Evolutionary conservation across 2,329 filamentous ascomycete genomes (phyloP).

Genomic region (Claviceps lovelessii): DNA sequence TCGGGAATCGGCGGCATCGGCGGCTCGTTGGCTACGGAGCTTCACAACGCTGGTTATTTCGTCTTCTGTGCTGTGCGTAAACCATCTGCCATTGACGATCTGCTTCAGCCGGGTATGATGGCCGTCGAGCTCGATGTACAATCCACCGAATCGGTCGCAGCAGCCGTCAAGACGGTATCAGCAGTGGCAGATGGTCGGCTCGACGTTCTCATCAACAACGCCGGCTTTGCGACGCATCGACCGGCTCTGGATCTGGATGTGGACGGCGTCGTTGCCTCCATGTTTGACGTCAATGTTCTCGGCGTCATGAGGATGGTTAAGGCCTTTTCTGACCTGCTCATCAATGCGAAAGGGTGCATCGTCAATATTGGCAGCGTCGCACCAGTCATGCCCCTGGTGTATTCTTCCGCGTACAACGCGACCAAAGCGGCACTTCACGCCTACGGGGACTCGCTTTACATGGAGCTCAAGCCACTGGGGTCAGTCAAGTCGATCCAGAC

Average conservation of each 20-base stretch:
- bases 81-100: conserved; percentile 10
- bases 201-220: conserved; percentile 13
- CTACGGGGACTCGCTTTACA: conserved; percentile 9
- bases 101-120: conserved; percentile 11
- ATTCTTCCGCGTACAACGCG: conserved; percentile 10
- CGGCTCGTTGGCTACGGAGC: conserved; percentile 11
- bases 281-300: conserved; percentile 31
- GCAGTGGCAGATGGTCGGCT: conserved; percentile 8
- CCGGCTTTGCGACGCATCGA: conserved; percentile 9
- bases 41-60: conserved; percentile 13
- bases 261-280: conserved; percentile 15
- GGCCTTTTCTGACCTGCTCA: conserved; percentile 9
- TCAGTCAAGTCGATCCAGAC: neutral
- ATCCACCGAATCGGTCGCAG: conserved; percentile 12
- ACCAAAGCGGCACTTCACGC: conserved; percentile 12
- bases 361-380: conserved; percentile 14
- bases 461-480: conserved; percentile 13
- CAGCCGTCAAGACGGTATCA: conserved; percentile 8
- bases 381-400: conserved; percentile 10
- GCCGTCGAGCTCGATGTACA: conserved; percentile 20
- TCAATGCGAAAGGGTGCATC: conserved; percentile 11
- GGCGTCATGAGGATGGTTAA: conserved; percentile 15
- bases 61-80: conserved; percentile 21
- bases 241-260: conserved; percentile 17
- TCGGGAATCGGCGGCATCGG: conserved; percentile 13